Base-by-base conservation (phyloP, 2,329 filamentous ascomycete genomes). In the Pseudopyrenochaeta lycopersici region DNA sequence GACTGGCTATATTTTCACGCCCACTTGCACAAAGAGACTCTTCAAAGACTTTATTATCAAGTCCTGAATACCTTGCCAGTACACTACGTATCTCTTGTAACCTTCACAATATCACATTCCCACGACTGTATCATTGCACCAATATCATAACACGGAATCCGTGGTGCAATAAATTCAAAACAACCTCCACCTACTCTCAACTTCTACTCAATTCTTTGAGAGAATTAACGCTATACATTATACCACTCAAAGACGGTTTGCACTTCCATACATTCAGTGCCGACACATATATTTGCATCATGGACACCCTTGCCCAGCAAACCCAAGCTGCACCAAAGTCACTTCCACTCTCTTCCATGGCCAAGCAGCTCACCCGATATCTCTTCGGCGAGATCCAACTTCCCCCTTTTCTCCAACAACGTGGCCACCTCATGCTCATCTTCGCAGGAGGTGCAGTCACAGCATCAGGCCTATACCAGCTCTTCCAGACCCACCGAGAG, bases 361-460 rank as follows among this genome's bases (percentile, higher is more conserved):
- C 55, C 12, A 56, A 54, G 17, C 31, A 35, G 1, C 32, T 62
- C 40, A 52, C 58, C 0, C 14, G 17, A 10, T 60, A 48, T 39
- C 33, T 66, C 21, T 41, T 60, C 20, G 39, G 47, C 10, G 40
- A 52, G 9, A 30, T 15, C 2, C 32, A 15, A 5, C 43, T 63
- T 5, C 58, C 62, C 10, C 12, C 10, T 2, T 18, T 35, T 23
- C 49, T 60, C 5, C 20, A 46, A 2, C 36, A 44, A 5, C 50
- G 54, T 27, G 46, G 32, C 7, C 30, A 21, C 3, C 33, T 61
- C 21, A 35, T 63, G 15, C 10, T 45, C 10, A 42, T 43, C 1
- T 31, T 66, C 30, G 14, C 49, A 2, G 30, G 32, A 2, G 52
- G 56, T 27, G 45, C 33, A 1, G 47, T 36, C 2, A 31, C 38